Evolutionary conservation across 192 early-diverging fungal genomes (phyloP).

Genomic region (Polychytrium aggregatum): DNA sequence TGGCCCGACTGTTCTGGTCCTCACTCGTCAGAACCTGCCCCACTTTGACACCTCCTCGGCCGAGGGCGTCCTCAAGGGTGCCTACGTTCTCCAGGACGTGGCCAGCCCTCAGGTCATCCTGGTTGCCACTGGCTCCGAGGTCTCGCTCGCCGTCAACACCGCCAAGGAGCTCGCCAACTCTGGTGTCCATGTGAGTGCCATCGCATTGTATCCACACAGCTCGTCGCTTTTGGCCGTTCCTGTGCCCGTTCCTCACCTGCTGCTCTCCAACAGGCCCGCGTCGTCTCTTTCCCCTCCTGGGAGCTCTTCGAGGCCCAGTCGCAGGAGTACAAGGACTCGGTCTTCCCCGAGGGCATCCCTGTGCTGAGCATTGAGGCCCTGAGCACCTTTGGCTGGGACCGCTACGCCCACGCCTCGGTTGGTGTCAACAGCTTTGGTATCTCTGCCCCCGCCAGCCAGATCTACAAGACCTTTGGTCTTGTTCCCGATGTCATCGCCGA

Average conservation of each 20-base stretch:
- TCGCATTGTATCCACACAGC: background rate
- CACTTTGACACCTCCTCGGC: conserved; percentile 75
- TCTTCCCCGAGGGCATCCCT: conserved; percentile 72
- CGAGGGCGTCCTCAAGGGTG: conserved; percentile 76
- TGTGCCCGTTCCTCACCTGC: conserved; percentile 10
- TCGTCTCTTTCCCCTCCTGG: conserved; percentile 91
- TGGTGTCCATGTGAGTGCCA: conserved; percentile 9
- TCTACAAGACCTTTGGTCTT: conserved; percentile 83
- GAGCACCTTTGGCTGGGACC: conserved; percentile 79
- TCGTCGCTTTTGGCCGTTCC: background rate
- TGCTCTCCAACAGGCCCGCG: conserved; percentile 48
- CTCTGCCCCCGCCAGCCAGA: conserved; percentile 65
- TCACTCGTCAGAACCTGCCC: conserved; percentile 91
- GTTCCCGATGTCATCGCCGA: conserved; percentile 57
- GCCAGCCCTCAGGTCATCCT: conserved; percentile 50
- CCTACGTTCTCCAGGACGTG: conserved; percentile 63
- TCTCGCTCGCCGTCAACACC: conserved; percentile 74
- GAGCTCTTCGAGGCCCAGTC: conserved; percentile 81
- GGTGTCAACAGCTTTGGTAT: conserved; percentile 86
- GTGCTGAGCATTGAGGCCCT: conserved; percentile 82
- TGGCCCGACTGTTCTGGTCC: conserved; percentile 72
- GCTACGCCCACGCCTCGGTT: conserved; percentile 77
- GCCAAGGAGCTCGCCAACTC: conserved; percentile 56
- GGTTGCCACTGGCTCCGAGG: conserved; percentile 86
- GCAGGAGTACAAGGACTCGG: conserved; percentile 64